Base-by-base conservation (phyloP, 2,329 filamentous ascomycete genomes). In the Curvularia lunata region DNA sequence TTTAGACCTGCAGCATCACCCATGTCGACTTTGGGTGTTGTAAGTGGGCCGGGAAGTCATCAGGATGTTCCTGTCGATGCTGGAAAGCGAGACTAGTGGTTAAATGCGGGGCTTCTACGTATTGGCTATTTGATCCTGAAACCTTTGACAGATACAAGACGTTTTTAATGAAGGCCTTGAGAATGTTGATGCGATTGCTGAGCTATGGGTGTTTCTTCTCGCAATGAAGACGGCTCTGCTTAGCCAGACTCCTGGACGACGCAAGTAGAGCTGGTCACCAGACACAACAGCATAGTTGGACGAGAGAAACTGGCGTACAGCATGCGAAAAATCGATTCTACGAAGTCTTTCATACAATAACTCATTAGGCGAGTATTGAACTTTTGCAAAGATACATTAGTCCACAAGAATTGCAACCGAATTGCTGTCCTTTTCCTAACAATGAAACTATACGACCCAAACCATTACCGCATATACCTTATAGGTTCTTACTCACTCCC, bases 1-100 rank as follows among this genome's bases (percentile, higher is more conserved):
- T 63, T 56, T 56, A 65, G 63, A 0, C 42, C 62, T 5, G 38
- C 59, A 13, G 65, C 63, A 2, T 64, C 59, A 3, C 65, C 62
- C 0, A 42, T 55, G 38, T 54, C 58, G 40, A 27, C 49, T 19
- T 56, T 57, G 48, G 42, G 53, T 38, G 25, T 46, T 21, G 58
- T 50, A 13, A 68, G 64, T 42, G 60, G 62, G 7, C 49, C 59
- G 19, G 58, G 59, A 4, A 67, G 67, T 47, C 64, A 69, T 37
- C 64, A 69, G 40, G 60, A 65, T n/a, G 61, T 69, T 37, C 57
- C 60, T 38, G 57, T 64, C 28, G 52, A 48, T 18, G 23, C 60
- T 13, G 64, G 61, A 49, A 71, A 70, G 52, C 47, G 54, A 54
- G 67, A 69, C 50, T 71, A 46, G 64, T 19, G 19, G 32, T 7